These are phyloP conservation scores for Porphyrellus sp. DNA, from an alignment of 1,284 basidiomycete genomes.

Conservation along the genomic window DNA sequence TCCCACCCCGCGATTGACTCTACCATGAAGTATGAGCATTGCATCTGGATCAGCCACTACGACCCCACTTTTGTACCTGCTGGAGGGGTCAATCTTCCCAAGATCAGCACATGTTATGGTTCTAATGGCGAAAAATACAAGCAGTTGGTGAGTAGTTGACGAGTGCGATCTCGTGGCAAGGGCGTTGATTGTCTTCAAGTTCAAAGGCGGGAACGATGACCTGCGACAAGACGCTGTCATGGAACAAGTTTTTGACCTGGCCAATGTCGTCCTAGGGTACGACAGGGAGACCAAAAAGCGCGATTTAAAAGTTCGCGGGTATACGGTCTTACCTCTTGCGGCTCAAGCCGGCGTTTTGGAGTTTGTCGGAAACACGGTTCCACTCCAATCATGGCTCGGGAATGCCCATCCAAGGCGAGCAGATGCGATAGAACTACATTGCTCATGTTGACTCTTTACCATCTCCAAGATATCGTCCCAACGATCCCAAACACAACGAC, in stretches of 20 bases:
- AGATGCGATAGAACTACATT: conserved; percentile 12
- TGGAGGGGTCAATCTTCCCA: conserved; percentile 84
- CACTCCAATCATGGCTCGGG: conserved; percentile 64
- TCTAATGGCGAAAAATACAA: conserved; percentile 68
- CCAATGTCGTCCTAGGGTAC: conserved; percentile 73
- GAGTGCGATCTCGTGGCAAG: background rate
- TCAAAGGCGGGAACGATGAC: conserved; percentile 91
- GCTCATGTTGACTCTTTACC: conserved; percentile 21
- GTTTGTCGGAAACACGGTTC: conserved; percentile 82
- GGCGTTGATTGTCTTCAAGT: conserved; percentile 47
- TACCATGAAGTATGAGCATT: conserved; percentile 63
- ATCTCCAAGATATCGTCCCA: conserved; percentile 42
- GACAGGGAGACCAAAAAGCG: conserved; percentile 79
- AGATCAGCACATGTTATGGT: conserved; percentile 74
- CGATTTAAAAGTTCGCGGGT: conserved; percentile 74
- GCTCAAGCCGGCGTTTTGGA: conserved; percentile 85
- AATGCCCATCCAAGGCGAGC: conserved; percentile 58
- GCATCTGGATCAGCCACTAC: conserved; percentile 67
- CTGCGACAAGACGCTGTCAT: conserved; percentile 96
- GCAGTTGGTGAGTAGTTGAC: conserved; percentile 66
- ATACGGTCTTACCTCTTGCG: conserved; percentile 86
- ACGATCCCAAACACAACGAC: conserved; percentile 30
- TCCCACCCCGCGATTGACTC: conserved; percentile 68
- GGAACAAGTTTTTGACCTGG: conserved; percentile 95
- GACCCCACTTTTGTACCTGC: conserved; percentile 60